These are phyloP conservation scores for Globisporangium carolinianum DNA, from an alignment of 352 stramenopile genomes.

Conservation along the genomic window DNA sequence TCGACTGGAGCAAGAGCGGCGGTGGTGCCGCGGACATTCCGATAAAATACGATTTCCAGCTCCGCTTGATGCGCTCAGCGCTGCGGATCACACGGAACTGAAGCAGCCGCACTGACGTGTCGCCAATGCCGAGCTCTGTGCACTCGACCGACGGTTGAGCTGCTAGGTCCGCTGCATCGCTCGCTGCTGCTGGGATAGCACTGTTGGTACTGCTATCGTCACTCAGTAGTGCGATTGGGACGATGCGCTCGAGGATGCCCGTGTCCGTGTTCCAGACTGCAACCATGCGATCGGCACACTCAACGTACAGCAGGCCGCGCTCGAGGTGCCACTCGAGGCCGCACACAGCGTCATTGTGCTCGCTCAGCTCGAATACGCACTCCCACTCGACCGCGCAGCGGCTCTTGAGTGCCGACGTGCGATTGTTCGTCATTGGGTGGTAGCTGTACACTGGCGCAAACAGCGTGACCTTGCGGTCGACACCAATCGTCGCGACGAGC, in stretches of 20 bases:
- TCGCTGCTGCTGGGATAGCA: conserved; percentile 2
- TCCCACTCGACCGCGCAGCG: conserved; percentile 42
- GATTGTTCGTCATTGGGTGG: conserved; percentile 18
- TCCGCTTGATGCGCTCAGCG: conserved; percentile 59
- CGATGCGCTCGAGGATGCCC: conserved; percentile 59
- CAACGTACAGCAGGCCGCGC: conserved; percentile 45
- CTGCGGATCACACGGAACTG: conserved; percentile 60
- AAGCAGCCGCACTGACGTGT: conserved; percentile 48
- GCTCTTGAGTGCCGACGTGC: background rate
- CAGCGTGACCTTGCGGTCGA: conserved; percentile 50
- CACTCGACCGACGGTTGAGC: conserved; percentile 26
- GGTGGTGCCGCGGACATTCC: conserved; percentile 15
- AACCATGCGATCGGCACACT: conserved; percentile 69
- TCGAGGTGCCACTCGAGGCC: conserved; percentile 59
- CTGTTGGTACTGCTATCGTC: conserved; percentile 28
- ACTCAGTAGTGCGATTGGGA: conserved; percentile 48
- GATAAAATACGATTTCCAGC: conserved; percentile 60
- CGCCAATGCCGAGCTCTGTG: conserved; percentile 46
- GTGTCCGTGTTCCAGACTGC: conserved; percentile 77
- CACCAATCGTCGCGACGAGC: conserved; percentile 52
- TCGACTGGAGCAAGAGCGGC: background rate
- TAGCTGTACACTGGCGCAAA: conserved; percentile 51
- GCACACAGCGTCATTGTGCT: conserved; percentile 48
- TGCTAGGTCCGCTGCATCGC: conserved; percentile 18
- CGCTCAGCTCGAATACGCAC: conserved; percentile 52